Conservation (phyloP, 2,329 filamentous ascomycete species). For the Apiospora koreana region DNA sequence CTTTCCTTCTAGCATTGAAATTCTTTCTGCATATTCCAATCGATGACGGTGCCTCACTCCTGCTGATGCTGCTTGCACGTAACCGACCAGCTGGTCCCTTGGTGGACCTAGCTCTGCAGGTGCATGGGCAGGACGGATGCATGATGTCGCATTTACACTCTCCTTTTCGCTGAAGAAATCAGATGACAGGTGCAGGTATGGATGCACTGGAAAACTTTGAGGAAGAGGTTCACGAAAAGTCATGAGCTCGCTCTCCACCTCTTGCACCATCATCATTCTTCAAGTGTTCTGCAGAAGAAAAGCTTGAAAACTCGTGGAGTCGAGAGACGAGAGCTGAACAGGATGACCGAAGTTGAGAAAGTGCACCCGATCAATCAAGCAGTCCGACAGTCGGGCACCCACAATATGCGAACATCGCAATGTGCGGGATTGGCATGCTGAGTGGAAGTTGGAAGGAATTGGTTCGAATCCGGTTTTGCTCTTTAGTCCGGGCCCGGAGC, state of each 20-base stretch:
- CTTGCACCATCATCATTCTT: not conserved
- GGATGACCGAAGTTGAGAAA: not conserved
- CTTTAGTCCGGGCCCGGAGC: not conserved
- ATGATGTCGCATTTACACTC: not conserved
- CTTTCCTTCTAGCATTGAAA: not conserved
- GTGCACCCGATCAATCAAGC: too few species aligned
- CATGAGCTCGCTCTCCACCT: not conserved
- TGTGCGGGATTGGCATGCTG: not conserved
- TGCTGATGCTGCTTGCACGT: not conserved
- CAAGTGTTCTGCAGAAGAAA: not conserved
- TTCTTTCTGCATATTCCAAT: not conserved
- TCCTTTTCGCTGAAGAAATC: not conserved
- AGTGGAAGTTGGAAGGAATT: not conserved
- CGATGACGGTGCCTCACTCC: not conserved
- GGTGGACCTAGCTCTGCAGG: not conserved
- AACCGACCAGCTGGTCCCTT: not conserved
- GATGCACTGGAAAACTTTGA: not conserved
- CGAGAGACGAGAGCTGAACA: not conserved
- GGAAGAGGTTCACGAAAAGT: not conserved
- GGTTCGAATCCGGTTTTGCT: not conserved
- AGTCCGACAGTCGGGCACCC: not conserved
- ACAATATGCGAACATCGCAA: not conserved
- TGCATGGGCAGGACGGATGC: not conserved
- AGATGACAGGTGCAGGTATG: not conserved
- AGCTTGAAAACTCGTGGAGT: not conserved